Evolutionary conservation across 2,329 filamentous ascomycete species (phyloP).

Genomic region (Curvularia sp.): DNA sequence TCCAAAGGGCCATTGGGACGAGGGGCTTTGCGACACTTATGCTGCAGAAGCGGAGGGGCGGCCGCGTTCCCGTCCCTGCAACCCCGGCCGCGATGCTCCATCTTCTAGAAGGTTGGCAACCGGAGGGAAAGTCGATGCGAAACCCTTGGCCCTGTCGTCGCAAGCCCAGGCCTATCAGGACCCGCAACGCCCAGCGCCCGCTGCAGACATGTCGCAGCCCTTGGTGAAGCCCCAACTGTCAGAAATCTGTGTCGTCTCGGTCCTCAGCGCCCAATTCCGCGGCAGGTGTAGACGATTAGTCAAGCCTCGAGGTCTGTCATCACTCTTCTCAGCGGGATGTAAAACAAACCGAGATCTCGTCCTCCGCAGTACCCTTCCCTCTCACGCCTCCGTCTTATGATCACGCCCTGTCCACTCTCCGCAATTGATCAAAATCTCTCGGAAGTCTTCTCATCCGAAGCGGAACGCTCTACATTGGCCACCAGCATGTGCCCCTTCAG

Average conservation of each 20-base stretch:
- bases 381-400: constrained; percentile 27
- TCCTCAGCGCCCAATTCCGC: constrained; percentile 10
- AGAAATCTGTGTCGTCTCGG: constrained; percentile 37
- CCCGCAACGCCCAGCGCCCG: constrained; percentile 18
- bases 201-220: constrained; percentile 33
- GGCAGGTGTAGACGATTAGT: constrained; percentile 42
- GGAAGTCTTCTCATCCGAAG: constrained; percentile 39
- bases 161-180: constrained; percentile 29
- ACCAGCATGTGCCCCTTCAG: constrained; percentile 48
- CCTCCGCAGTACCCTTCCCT: constrained; percentile 38
- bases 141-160: constrained; percentile 16
- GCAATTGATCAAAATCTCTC: constrained; percentile 22
- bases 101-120: constrained; percentile 21
- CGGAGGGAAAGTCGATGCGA: constrained; percentile 33
- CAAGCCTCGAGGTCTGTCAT: constrained; percentile 25
- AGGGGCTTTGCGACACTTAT: constrained; percentile 22
- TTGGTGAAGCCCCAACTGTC: constrained; percentile 39
- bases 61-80: constrained; percentile 18
- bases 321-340: constrained; percentile 34
- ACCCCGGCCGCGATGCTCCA: constrained; percentile 15
- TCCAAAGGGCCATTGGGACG: constrained; percentile 14
- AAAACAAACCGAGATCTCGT: constrained; percentile 49
- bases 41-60: constrained; percentile 31
- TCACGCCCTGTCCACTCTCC: constrained; percentile 28
- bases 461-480: constrained; percentile 34